These are phyloP conservation scores for Fusarium staphyleae DNA, from an alignment of 2,329 filamentous ascomycete genomes.

Conservation along the genomic window DNA sequence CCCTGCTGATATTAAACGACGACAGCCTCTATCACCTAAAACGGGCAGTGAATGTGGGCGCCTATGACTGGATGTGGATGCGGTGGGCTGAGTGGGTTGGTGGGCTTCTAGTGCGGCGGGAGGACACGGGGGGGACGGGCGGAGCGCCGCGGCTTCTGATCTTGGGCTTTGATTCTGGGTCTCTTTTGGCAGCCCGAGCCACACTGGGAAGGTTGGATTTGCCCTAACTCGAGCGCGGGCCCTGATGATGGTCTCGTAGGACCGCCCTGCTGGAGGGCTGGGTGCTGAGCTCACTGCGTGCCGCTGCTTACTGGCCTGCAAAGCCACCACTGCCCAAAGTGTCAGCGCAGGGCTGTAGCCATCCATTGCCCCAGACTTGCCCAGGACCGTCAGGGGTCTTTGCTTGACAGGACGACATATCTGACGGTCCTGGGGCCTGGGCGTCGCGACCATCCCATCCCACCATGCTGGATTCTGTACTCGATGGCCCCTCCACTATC, in stretches of 20 bases:
- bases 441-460: constrained; percentile 27
- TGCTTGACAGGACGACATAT: constrained; percentile 35
- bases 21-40: constrained; percentile 32
- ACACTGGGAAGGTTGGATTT: constrained; percentile 27
- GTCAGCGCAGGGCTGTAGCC: constrained; percentile 37
- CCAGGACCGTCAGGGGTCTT: constrained; percentile 31
- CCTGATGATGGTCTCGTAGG: constrained; percentile 31
- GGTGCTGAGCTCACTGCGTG: constrained; percentile 23
- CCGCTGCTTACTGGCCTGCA: constrained; percentile 35
- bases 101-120: constrained; percentile 32
- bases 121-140: constrained; percentile 34
- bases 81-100: constrained; percentile 38
- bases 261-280: constrained; percentile 33
- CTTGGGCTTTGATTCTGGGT: constrained; percentile 30
- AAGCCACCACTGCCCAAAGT: constrained; percentile 33
- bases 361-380: constrained; percentile 38
- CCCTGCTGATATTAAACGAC: constrained; percentile 40
- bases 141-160: constrained; percentile 31
- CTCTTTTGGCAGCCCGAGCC: constrained; percentile 34
- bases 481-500: constrained; percentile 11
- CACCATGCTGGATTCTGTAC: constrained; percentile 20
- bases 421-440: constrained; percentile 23
- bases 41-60: constrained; percentile 35
- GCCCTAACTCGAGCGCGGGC: constrained; percentile 5
- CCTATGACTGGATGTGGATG: constrained; percentile 31